phyloP scores from a whole-genome alignment of 2,329 filamentous ascomycete genomes.

The Corniculantispora saksenae region DNA sequence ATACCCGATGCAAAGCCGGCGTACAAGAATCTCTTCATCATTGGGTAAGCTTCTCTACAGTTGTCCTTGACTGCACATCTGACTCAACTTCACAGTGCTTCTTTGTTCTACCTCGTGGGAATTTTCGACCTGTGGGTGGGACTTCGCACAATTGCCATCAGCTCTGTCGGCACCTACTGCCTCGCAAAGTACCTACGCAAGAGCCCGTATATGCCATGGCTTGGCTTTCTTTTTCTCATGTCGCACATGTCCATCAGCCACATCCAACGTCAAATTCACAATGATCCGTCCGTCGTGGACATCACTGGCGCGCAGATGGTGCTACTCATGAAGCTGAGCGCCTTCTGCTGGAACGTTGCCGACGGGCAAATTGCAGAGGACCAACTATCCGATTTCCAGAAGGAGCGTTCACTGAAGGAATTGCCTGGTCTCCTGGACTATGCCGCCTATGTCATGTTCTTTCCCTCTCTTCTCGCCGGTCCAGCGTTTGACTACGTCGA shows the following conservation, averaged over 20 bases:
- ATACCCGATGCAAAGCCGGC: conserved; percentile 82
- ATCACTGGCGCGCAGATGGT: conserved; percentile 98
- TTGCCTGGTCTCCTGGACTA: conserved; percentile 81
- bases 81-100: conserved; percentile 54
- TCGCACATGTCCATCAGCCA: conserved; percentile 91
- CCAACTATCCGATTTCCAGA: conserved; percentile 84
- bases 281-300: conserved; percentile 70
- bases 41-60: conserved; percentile 54
- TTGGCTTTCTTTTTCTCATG: conserved; percentile 93
- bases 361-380: conserved; percentile 80
- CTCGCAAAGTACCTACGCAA: conserved; percentile 78
- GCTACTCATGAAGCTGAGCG: conserved; percentile 92
- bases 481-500: conserved; percentile 94
- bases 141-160: conserved; percentile 75
- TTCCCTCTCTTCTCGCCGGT: conserved; percentile 84
- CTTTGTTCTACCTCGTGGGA: conserved; percentile 88
- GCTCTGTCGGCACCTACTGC: conserved; percentile 75
- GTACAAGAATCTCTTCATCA: conserved; percentile 85
- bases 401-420: conserved; percentile 72
- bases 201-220: conserved; percentile 96
- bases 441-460: conserved; percentile 90
- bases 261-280: conserved; percentile 73
- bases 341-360: conserved; percentile 97
- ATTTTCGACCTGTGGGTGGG: conserved; percentile 92
- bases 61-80: background rate